phyloP scores from a whole-genome alignment of 2,329 filamentous ascomycete species.

The Colletotrichum siamense region DNA sequence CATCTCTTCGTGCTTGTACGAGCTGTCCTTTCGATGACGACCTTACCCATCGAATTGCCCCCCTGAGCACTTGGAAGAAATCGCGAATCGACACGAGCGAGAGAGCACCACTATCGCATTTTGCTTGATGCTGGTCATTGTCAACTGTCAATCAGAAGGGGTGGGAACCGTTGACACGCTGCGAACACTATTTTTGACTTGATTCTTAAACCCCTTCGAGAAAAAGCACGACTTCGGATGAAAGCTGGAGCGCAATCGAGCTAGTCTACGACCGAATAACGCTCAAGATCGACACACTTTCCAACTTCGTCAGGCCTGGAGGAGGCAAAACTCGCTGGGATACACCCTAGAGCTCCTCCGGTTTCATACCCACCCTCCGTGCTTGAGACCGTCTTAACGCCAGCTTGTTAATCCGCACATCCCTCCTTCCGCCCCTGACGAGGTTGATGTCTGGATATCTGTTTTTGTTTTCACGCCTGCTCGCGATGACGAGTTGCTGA shows the following conservation, averaged over 20 bases:
- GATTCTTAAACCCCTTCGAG: not conserved
- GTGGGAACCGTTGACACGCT: not conserved
- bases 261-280: not conserved
- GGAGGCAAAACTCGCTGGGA: not conserved
- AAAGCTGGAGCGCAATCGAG: slow-evolving; percentile 3
- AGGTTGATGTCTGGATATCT: not conserved
- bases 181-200: not conserved
- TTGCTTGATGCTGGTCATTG: not conserved
- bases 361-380: slow-evolving; percentile 12
- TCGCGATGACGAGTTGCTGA: slow-evolving; percentile 9
- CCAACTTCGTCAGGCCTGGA: not conserved
- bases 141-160: not conserved
- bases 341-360: not conserved
- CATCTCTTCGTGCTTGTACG: not conserved
- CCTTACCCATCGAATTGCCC: not conserved
- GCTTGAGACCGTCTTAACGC: slow-evolving; percentile 9
- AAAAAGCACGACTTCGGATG: slow-evolving; percentile 6
- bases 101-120: not conserved
- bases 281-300: not conserved
- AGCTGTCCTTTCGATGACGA: not conserved
- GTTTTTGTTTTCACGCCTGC: not conserved
- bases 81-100: not conserved
- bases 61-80: not conserved
- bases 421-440: not conserved
- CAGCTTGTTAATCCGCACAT: slow-evolving; percentile 2